Evolutionary conservation across 495 filamentous ascomycete species (phyloP).

Genomic region (Penicillium atrosanguineum): DNA sequence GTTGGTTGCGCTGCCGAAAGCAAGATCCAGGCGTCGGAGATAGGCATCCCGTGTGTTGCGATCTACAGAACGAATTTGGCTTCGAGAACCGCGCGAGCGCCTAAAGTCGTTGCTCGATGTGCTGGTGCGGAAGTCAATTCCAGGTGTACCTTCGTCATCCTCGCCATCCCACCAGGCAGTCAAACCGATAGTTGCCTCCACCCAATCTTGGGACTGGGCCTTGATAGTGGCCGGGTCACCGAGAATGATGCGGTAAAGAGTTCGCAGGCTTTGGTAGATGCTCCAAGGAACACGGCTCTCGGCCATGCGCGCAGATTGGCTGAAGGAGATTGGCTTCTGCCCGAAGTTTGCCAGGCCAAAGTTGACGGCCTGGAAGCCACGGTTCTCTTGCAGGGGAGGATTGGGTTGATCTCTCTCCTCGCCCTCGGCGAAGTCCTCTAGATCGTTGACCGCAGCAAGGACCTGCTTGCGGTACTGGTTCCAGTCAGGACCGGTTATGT

Average conservation of each 20-base stretch:
- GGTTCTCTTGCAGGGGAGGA: constrained; percentile 29
- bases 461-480: constrained; percentile 69
- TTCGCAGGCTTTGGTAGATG: constrained; percentile 74
- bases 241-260: constrained; percentile 71
- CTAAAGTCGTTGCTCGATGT: constrained; percentile 25
- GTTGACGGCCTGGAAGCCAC: constrained; percentile 46
- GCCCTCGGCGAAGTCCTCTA: constrained; percentile 74
- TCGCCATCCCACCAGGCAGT: constrained; percentile 88
- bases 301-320: constrained; percentile 66
- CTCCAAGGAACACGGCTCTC: constrained; percentile 82
- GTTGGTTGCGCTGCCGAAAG: constrained; percentile 49
- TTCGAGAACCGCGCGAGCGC: constrained; percentile 25
- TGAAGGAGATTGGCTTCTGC: constrained; percentile 43
- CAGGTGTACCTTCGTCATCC: constrained; percentile 42
- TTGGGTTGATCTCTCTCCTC: constrained; percentile 43
- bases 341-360: constrained; percentile 48
- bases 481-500: constrained; percentile 75
- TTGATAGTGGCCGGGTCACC: constrained; percentile 70
- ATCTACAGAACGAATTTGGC: constrained; percentile 36
- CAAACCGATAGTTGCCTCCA: constrained; percentile 76
- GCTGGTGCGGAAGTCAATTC: constrained; percentile 23
- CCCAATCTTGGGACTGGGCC: constrained; percentile 72
- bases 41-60: constrained; percentile 50
- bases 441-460: constrained; percentile 59
- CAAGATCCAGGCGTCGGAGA: constrained; percentile 47